Evolutionary conservation across 306 rosid species (phyloP).

Genomic region (Notholithocarpus densiflorus): DNA sequence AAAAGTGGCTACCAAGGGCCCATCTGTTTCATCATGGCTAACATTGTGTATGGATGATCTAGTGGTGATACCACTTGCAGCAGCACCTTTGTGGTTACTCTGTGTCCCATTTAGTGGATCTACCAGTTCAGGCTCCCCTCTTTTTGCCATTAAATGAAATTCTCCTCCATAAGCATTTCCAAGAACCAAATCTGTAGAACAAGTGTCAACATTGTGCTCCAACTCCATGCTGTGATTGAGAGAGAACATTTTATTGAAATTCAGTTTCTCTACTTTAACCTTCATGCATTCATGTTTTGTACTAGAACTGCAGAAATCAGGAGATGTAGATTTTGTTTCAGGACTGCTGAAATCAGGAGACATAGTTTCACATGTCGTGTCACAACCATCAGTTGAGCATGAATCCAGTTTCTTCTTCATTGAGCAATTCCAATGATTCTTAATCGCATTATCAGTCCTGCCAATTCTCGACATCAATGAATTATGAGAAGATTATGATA

Average conservation of each 20-base stretch:
- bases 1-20: neutral
- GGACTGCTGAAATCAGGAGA: neutral
- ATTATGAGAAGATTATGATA: neutral
- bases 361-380: neutral
- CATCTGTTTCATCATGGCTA: constrained; percentile 6
- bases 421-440: constrained; percentile 64
- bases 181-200: constrained; percentile 24
- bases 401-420: constrained; percentile 43
- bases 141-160: neutral
- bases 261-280: constrained; percentile 18
- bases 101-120: neutral
- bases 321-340: constrained; percentile 10
- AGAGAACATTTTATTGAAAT: constrained; percentile 23
- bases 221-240: constrained; percentile 14
- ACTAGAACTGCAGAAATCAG: constrained; percentile 11
- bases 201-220: constrained; percentile 19
- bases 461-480: neutral
- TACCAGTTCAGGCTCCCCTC: neutral
- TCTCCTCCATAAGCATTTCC: constrained; percentile 20
- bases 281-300: constrained; percentile 2
- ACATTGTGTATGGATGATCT: neutral
- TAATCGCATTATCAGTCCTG: constrained; percentile 68
- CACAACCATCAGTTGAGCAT: constrained; percentile 29
- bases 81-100: neutral
- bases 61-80: neutral